Percentiles rank a stretch among this genome's conserved stretches.
Evolutionary conservation across 1,284 basidiomycete species (phyloP).

Genomic region (Rhodotorula sp.): DNA sequence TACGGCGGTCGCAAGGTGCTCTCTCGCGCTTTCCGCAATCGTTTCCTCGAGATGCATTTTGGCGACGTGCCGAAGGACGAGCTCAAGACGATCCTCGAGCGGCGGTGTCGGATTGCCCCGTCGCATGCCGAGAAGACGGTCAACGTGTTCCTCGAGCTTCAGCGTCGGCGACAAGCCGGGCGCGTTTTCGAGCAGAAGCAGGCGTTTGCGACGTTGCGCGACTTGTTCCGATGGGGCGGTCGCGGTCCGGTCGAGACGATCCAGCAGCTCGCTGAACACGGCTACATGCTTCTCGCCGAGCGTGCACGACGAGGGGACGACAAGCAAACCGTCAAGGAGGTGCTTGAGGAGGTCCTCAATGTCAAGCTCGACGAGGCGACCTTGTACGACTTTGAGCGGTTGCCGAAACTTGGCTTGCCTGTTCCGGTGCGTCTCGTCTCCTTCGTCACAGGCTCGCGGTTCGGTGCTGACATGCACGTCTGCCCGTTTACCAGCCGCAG

Average conservation of each 20-base stretch:
- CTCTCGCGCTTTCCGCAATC: slow-evolving; percentile 93
- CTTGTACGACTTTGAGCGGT: slow-evolving; percentile 61
- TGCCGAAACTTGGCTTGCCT: slow-evolving; percentile 58
- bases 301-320: slow-evolving; percentile 81
- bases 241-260: slow-evolving; percentile 71
- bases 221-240: slow-evolving; percentile 95
- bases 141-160: slow-evolving; percentile 86
- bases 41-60: slow-evolving; percentile 98
- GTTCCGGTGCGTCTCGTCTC: slow-evolving; percentile 54
- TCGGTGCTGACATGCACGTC: not conserved
- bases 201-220: slow-evolving; percentile 92
- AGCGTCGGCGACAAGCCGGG: slow-evolving; percentile 82
- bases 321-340: slow-evolving; percentile 81
- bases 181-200: slow-evolving; percentile 97
- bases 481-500: slow-evolving; percentile 42
- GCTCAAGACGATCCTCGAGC: slow-evolving; percentile 86
- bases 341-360: slow-evolving; percentile 86
- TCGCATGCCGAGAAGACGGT: slow-evolving; percentile 91
- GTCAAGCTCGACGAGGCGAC: slow-evolving; percentile 72
- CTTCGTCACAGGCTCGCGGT: no score
- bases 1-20: slow-evolving; percentile 95
- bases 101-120: slow-evolving; percentile 84
- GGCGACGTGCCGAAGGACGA: slow-evolving; percentile 94
- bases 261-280: slow-evolving; percentile 90
- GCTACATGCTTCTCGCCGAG: slow-evolving; percentile 97